Conservation (phyloP, 306 rosid species). For the Corylus heterophylla region DNA sequence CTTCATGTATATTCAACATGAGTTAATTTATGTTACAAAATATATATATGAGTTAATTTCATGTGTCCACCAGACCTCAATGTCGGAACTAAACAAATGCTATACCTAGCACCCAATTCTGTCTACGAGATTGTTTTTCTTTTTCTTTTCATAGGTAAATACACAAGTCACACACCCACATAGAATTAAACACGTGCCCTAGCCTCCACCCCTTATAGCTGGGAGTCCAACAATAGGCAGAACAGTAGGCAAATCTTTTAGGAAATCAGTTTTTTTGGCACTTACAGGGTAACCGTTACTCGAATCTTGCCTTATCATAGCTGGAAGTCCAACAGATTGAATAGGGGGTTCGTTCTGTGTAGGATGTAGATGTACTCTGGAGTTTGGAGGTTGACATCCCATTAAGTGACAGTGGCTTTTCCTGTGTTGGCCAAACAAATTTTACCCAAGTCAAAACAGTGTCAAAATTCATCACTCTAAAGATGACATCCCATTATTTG, state of each 20-base stretch:
- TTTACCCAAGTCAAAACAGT: constrained; percentile 29
- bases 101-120: background rate
- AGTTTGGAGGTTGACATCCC: constrained; percentile 57
- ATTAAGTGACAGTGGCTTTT: constrained; percentile 66
- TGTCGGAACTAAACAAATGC: background rate
- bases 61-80: background rate
- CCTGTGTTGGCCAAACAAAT: constrained; percentile 63
- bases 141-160: no score
- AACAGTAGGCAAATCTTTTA: constrained; percentile 23
- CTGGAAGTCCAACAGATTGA: constrained; percentile 32
- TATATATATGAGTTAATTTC: background rate
- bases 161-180: background rate
- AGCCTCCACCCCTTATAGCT: background rate
- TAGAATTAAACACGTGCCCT: background rate
- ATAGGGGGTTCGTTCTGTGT: constrained; percentile 32
- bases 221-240: constrained; percentile 20
- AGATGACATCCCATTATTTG: background rate
- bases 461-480: constrained; percentile 9
- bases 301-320: constrained; percentile 13
- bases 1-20: background rate
- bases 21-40: background rate
- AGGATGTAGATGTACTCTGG: constrained; percentile 35
- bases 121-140: background rate
- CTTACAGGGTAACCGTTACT: constrained; percentile 37
- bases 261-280: constrained; percentile 25